These are phyloP conservation scores for Pochonia chlamydosporia DNA, from an alignment of 2,329 filamentous ascomycete species.

Conservation along the genomic window DNA sequence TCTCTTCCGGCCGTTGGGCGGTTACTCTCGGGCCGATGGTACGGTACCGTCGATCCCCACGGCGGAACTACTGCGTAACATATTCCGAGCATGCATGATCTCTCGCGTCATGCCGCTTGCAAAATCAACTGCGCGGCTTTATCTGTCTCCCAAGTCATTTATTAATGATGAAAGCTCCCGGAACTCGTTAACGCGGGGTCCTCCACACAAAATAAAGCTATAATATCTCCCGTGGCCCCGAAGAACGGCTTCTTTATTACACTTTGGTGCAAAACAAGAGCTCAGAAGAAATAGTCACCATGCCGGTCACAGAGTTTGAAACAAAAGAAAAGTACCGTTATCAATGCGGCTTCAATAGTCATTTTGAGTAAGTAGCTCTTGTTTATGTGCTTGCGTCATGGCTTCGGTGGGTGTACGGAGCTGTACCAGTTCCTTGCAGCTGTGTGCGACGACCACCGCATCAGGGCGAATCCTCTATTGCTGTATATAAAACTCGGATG, in stretches of 20 bases:
- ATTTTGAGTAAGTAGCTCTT: constrained; percentile 59
- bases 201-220: background rate
- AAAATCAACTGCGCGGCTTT: background rate
- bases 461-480: too few species aligned
- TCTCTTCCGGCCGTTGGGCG: background rate
- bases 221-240: background rate
- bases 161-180: background rate
- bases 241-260: background rate
- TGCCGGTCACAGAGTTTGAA: constrained; percentile 46
- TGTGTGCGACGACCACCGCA: too few species aligned
- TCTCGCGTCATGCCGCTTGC: constrained; percentile 1
- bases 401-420: background rate
- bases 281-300: constrained; percentile 19
- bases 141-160: background rate
- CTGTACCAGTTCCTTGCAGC: too few species aligned
- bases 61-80: constrained; percentile 6
- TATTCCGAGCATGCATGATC: background rate
- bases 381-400: constrained; percentile 6
- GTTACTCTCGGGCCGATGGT: constrained; percentile 7
- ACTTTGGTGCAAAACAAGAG: background rate
- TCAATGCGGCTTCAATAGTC: constrained; percentile 70
- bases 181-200: background rate
- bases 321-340: constrained; percentile 61
- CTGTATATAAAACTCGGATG: too few species aligned
- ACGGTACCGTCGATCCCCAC: constrained; percentile 3